Evolutionary conservation across 805 yeast species (phyloP).

Genomic region (Candida railenensis): DNA sequence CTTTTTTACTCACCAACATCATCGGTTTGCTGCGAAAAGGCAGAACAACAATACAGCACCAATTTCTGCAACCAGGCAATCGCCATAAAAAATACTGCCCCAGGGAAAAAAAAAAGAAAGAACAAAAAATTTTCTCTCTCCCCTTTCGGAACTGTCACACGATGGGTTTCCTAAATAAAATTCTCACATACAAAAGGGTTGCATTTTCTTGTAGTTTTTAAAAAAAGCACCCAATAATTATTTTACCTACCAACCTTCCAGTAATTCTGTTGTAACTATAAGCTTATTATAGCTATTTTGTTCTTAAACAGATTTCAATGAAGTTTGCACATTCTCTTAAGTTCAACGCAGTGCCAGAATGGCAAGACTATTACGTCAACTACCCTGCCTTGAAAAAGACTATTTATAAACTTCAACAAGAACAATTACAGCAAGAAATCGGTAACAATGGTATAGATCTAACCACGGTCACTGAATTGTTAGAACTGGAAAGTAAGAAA

Average conservation of each 20-base stretch:
- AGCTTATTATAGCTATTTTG: neutral
- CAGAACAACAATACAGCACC: too few species aligned
- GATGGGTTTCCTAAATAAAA: slow-evolving; percentile 3
- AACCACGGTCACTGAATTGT: slow-evolving; percentile 28
- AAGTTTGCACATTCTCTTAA: slow-evolving; percentile 51
- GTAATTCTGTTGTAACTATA: neutral
- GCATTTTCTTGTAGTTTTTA: neutral
- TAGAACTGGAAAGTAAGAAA: slow-evolving; percentile 11
- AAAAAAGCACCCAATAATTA: neutral
- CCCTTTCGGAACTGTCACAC: slow-evolving; percentile 1
- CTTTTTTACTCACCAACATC: neutral
- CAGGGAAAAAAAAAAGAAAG: neutral
- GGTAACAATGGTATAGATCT: slow-evolving; percentile 25
- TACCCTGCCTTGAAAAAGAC: slow-evolving; percentile 53
- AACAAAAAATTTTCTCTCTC: neutral
- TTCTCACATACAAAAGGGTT: neutral
- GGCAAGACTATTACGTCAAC: slow-evolving; percentile 46
- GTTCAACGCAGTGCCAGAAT: slow-evolving; percentile 55
- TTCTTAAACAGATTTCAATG: slow-evolving; percentile 23
- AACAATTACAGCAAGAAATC: slow-evolving; percentile 22
- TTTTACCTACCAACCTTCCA: neutral
- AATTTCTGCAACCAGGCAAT: too few species aligned
- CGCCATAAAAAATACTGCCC: neutral
- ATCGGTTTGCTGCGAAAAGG: neutral
- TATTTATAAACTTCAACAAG: slow-evolving; percentile 53